Evolutionary conservation across 1,139 yeast species (phyloP).

Genomic region (Lodderomyces metapsilosis): DNA sequence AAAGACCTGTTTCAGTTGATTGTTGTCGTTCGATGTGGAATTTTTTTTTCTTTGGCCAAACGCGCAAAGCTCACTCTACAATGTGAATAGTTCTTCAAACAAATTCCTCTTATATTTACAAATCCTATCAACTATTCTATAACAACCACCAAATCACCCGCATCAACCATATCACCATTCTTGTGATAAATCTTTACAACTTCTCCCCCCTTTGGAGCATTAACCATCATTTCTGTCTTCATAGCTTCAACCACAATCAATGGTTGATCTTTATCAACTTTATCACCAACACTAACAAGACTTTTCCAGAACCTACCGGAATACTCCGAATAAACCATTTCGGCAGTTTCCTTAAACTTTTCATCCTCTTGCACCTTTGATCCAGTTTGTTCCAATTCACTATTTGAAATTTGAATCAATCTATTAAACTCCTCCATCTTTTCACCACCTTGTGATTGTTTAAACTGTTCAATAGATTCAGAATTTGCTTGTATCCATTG

Average conservation of each 20-base stretch:
- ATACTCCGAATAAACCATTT: slow-evolving; percentile 85
- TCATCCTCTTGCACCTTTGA: slow-evolving; percentile 44
- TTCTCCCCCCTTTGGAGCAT: slow-evolving; percentile 70
- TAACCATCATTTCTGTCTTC: slow-evolving; percentile 96
- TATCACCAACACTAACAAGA: slow-evolving; percentile 76
- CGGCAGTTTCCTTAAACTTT: slow-evolving; percentile 68
- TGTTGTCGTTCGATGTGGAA: too few species aligned
- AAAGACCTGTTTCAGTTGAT: too few species aligned
- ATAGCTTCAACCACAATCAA: slow-evolving; percentile 91
- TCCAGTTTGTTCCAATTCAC: slow-evolving; percentile 60
- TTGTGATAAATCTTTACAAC: slow-evolving; percentile 74
- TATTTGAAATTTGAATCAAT: slow-evolving; percentile 79
- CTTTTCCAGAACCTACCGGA: slow-evolving; percentile 98
- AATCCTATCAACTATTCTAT: slow-evolving; percentile 26
- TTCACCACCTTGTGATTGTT: slow-evolving; percentile 68
- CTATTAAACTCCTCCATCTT: slow-evolving; percentile 81
- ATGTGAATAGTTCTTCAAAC: not conserved
- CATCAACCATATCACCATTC: slow-evolving; percentile 94
- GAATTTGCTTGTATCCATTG: slow-evolving; percentile 75
- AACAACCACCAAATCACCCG: slow-evolving; percentile 91
- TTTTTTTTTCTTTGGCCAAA: not conserved
- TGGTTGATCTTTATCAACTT: slow-evolving; percentile 71
- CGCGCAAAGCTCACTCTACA: not conserved
- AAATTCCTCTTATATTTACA: not conserved
- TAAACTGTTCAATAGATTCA: slow-evolving; percentile 70